phyloP scores from a whole-genome alignment of 2,329 filamentous ascomycete species.

The Alternaria infectoria region DNA sequence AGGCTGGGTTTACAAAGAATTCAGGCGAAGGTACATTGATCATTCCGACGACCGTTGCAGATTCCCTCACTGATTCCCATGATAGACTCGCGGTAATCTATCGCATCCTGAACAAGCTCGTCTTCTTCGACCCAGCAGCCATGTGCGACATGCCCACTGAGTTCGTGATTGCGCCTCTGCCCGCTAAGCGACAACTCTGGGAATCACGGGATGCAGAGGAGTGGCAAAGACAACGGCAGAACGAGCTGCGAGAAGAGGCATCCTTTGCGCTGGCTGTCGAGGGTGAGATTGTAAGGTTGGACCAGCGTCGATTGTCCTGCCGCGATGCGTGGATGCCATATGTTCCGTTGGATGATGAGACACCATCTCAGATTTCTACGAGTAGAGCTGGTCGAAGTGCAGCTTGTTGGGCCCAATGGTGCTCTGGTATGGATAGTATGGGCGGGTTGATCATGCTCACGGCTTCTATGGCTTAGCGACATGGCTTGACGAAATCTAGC shows the following conservation, averaged over 20 bases:
- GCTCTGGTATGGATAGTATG: slow-evolving; percentile 54
- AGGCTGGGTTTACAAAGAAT: slow-evolving; percentile 54
- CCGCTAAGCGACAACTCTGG: slow-evolving; percentile 53
- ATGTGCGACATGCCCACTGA: slow-evolving; percentile 46
- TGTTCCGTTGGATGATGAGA: neutral
- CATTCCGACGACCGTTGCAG: neutral
- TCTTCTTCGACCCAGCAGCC: slow-evolving; percentile 51
- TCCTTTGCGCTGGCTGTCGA: slow-evolving; percentile 39
- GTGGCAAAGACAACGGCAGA: slow-evolving; percentile 42
- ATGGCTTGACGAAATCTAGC: too few species aligned
- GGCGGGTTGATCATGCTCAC: slow-evolving; percentile 56
- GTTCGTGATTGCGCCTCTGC: slow-evolving; percentile 53
- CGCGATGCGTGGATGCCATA: slow-evolving; percentile 17
- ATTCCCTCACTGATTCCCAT: neutral
- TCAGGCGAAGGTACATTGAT: slow-evolving; percentile 42
- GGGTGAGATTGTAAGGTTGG: slow-evolving; percentile 44
- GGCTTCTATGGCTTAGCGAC: slow-evolving; percentile 39
- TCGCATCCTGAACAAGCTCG: slow-evolving; percentile 51
- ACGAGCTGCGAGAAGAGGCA: slow-evolving; percentile 24
- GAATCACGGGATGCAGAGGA: slow-evolving; percentile 47
- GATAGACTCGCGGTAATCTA: slow-evolving; percentile 51
- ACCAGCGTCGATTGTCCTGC: slow-evolving; percentile 29
- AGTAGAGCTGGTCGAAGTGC: slow-evolving; percentile 1
- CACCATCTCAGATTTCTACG: neutral
- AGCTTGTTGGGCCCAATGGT: slow-evolving; percentile 54